A percentile compares a stretch with the other conserved stretches of the same genome.
Conservation (phyloP, 352 stramenopile species). For the Phytophthora pinifolia region DNA sequence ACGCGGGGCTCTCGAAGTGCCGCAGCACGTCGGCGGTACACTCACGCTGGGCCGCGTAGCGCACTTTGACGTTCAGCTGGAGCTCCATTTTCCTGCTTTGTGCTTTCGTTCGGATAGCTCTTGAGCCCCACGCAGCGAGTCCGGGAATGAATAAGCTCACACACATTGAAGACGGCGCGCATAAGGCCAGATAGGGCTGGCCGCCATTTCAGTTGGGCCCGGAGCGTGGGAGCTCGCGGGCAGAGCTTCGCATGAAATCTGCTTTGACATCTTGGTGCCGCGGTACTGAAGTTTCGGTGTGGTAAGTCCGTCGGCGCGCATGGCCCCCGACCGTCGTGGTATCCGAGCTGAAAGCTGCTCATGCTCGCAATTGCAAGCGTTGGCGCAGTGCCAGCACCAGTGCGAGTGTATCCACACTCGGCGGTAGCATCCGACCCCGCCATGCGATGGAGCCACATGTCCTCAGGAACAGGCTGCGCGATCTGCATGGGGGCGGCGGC, state of each 20-base stretch:
- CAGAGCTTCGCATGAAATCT: slow-evolving; percentile 27
- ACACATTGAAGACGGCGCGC: slow-evolving; percentile 13
- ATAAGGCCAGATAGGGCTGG: slow-evolving; percentile 1
- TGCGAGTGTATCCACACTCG: slow-evolving; percentile 11
- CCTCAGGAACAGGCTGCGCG: slow-evolving; percentile 42
- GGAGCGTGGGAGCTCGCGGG: slow-evolving; percentile 23
- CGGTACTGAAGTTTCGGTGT: slow-evolving; percentile 26
- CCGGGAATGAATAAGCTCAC: slow-evolving; percentile 16
- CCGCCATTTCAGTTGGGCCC: slow-evolving; percentile 10
- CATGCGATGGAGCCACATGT: no score
- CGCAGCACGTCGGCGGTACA: slow-evolving; percentile 17
- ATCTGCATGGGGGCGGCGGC: slow-evolving; percentile 77
- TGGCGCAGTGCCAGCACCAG: slow-evolving; percentile 7
- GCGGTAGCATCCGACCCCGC: no score
- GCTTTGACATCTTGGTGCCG: slow-evolving; percentile 28
- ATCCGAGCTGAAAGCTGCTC: no score
- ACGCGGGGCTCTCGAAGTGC: slow-evolving; percentile 19
- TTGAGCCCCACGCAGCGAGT: slow-evolving; percentile 6
- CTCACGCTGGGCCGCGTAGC: slow-evolving; percentile 8
- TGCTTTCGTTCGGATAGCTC: not conserved
- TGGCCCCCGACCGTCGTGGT: no score
- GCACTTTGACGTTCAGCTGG: slow-evolving; percentile 18
- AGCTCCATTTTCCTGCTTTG: slow-evolving; percentile 20
- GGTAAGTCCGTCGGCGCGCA: no score
- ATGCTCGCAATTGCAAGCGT: no score